Evolutionary conservation across 208 protist genomes (phyloP), one percentile per base, ranked within the genome.

Genomic region (Leishmania arabica): DNA sequence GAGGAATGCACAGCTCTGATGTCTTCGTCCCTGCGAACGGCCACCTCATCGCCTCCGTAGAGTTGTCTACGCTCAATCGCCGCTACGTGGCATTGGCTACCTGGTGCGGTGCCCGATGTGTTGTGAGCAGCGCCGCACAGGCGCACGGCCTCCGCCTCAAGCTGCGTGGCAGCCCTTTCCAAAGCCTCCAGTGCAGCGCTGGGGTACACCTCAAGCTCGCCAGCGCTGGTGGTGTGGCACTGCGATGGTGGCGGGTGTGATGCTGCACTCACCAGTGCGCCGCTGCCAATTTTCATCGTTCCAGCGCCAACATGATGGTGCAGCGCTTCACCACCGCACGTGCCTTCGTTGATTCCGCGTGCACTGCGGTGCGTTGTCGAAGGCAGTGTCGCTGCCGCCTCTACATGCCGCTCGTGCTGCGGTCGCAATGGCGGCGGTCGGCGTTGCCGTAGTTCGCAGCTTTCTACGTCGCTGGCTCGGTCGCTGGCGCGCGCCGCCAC

Each of bases 161-260:
- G 73, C 31, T 82, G 73, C 40, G 82, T 37, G 15, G 82, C 82
- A 6, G 82, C 82, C 54, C 60, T 47, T 7, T 42, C 73, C 24
- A 86, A 66, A 9, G 77, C 70, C 66, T 79, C 71, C 17, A 86
- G 74, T 2, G 78, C 78, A 2, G 53, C 60, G 1, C 74, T 80
- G 15, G 82, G 82, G 54, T 86, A 86, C 47, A 69, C 64, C n/a
- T 80, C 77, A 21, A 56, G 7, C 7, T 56, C 77, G 37, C 31
- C 53, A 31, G 9, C 40, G 45, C 69, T 73, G 40, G 27, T 19
- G 17, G 21, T 11, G 45, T 19, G 40, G 31, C 53, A 47, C 72
- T 62, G 72, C 49, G 31, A 76, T 54, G n/a, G 72, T 51, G 49
- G 47, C 11, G n/a, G 72, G 34, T 62, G 72, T 34, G 40, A 76